Evolutionary conservation across 371 early-diverging fungal genomes (phyloP).

Genomic region (Mucor saturninus): DNA sequence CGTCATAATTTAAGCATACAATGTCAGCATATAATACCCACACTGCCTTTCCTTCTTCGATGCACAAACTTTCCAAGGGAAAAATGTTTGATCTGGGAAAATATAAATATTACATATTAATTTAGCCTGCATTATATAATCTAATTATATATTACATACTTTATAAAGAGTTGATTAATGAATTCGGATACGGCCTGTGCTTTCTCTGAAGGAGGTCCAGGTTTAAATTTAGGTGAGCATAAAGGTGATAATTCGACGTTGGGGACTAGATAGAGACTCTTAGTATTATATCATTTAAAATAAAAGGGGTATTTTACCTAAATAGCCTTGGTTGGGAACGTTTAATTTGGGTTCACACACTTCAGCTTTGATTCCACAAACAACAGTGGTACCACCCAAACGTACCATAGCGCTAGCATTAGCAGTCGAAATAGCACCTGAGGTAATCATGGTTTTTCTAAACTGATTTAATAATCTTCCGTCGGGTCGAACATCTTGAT

Average conservation of each 20-base stretch:
- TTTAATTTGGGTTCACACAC: conserved; percentile 82
- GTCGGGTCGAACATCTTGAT: conserved; percentile 82
- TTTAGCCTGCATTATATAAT: too few species aligned
- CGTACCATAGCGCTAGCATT: conserved; percentile 89
- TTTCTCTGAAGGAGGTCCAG: conserved; percentile 88
- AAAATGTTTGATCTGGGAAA: conserved; percentile 60
- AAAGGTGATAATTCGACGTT: conserved; percentile 92
- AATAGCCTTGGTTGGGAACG: conserved; percentile 75
- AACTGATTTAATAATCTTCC: conserved; percentile 73
- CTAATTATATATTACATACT: conserved; percentile 35
- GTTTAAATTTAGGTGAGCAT: conserved; percentile 80
- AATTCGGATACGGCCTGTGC: conserved; percentile 86
- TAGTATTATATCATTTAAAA: neutral
- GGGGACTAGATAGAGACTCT: conserved; percentile 61
- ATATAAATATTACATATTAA: neutral
- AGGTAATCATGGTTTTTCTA: conserved; percentile 62
- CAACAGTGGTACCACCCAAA: conserved; percentile 87
- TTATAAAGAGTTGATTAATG: conserved; percentile 70
- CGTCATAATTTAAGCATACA: conserved; percentile 89
- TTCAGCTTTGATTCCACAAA: conserved; percentile 96
- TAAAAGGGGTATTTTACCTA: conserved; percentile 56
- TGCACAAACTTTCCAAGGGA: conserved; percentile 77
- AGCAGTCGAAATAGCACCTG: conserved; percentile 81
- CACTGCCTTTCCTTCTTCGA: conserved; percentile 81
- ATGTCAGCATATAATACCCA: conserved; percentile 93